Percentiles rank a stretch among this genome's conserved stretches.
phyloP scores from a whole-genome alignment of 2,329 filamentous ascomycete genomes.

The Phaeosphaeriaceae sp. region DNA sequence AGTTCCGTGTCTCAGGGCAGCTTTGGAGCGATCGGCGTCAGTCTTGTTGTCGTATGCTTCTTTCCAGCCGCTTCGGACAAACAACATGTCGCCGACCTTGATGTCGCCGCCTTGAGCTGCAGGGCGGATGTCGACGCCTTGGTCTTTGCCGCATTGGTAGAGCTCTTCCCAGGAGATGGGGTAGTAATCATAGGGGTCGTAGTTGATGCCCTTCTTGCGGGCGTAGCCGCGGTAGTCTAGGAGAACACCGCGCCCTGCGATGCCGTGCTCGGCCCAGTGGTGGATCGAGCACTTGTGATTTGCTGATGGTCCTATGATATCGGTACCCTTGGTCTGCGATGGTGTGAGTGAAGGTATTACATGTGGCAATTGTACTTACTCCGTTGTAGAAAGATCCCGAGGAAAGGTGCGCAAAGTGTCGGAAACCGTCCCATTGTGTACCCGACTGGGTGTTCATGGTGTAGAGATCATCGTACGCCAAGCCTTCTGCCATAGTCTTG shows the following conservation, averaged over 20 bases:
- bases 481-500: conserved; percentile 49
- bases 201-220: conserved; percentile 50
- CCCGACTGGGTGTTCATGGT: conserved; percentile 54
- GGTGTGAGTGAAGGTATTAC: neutral
- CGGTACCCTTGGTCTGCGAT: conserved; percentile 46
- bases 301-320: conserved; percentile 48
- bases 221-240: conserved; percentile 55
- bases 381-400: conserved; percentile 53
- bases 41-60: conserved; percentile 61
- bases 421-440: conserved; percentile 56
- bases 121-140: conserved; percentile 68
- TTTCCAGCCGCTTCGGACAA: conserved; percentile 69
- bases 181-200: conserved; percentile 52
- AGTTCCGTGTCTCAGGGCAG: conserved; percentile 54
- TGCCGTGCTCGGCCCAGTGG: conserved; percentile 54
- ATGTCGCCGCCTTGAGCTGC: conserved; percentile 62
- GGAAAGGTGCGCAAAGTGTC: conserved; percentile 52
- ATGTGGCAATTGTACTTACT: conserved; percentile 12
- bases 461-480: conserved; percentile 54
- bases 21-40: conserved; percentile 40
- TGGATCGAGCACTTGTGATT: conserved; percentile 56
- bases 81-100: conserved; percentile 68
- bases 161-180: conserved; percentile 57
- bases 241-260: conserved; percentile 53
- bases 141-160: conserved; percentile 63